These are phyloP conservation scores for Geotrichum macrosporum DNA, from an alignment of 1,139 yeast genomes.

Conservation along the genomic window DNA sequence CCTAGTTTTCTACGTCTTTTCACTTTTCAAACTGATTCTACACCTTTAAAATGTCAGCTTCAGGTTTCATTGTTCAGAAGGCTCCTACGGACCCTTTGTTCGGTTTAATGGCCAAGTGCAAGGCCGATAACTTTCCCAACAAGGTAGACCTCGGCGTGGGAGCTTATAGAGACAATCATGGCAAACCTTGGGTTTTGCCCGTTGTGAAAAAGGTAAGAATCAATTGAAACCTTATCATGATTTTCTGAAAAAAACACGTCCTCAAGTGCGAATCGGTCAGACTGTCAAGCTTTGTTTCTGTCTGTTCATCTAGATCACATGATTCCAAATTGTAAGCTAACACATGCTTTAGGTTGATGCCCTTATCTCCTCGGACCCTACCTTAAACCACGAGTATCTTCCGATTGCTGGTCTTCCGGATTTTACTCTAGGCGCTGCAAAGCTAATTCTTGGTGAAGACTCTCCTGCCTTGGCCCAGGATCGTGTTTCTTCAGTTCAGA, in stretches of 20 bases:
- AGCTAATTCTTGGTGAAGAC: constrained; percentile 67
- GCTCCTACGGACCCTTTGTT: constrained; percentile 51
- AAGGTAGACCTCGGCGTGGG: constrained; percentile 90
- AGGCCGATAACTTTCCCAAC: constrained; percentile 49
- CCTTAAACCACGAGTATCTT: constrained; percentile 85
- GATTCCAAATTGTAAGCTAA: no score
- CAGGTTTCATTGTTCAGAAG: constrained; percentile 27
- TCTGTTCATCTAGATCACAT: constrained; percentile 1
- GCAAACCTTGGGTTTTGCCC: constrained; percentile 86
- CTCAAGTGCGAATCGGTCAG: not conserved
- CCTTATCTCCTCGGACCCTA: constrained; percentile 49
- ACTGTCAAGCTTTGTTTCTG: no score
- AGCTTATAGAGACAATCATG: constrained; percentile 80
- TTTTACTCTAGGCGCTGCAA: constrained; percentile 68
- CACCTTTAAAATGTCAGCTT: not conserved
- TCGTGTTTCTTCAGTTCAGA: constrained; percentile 70
- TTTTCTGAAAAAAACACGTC: no score
- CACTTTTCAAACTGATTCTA: not conserved
- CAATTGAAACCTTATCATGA: not conserved
- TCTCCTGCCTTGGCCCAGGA: constrained; percentile 51
- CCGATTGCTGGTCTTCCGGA: constrained; percentile 76
- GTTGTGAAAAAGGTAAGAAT: constrained; percentile 58
- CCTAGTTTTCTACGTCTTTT: not conserved
- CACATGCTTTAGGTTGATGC: constrained; percentile 43
- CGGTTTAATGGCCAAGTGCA: constrained; percentile 72